Conservation (phyloP, 208 protist species). For the Wallacemonas collosoma region DNA sequence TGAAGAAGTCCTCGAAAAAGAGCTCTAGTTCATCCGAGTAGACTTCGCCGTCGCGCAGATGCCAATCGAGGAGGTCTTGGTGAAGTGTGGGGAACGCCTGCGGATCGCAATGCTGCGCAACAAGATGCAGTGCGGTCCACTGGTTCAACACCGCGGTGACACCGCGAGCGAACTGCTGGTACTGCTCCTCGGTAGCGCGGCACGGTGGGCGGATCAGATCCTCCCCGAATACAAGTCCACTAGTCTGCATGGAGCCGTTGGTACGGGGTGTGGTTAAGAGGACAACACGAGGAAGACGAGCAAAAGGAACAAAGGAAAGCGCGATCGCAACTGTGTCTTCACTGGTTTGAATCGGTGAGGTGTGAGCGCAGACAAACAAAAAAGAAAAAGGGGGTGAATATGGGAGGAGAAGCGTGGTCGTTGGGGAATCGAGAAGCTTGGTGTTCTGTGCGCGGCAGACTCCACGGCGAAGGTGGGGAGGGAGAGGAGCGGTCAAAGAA, state of each 20-base stretch:
- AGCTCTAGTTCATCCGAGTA: slow-evolving; percentile 85
- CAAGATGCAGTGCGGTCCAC: slow-evolving; percentile 86
- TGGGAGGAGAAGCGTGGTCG: too few species aligned
- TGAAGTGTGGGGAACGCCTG: slow-evolving; percentile 56
- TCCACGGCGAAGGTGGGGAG: too few species aligned
- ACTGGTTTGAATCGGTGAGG: too few species aligned
- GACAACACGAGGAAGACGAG: too few species aligned
- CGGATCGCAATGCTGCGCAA: slow-evolving; percentile 72
- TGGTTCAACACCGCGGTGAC: slow-evolving; percentile 78
- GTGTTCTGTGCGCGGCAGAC: too few species aligned
- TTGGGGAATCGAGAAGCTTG: too few species aligned
- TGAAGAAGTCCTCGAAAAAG: slow-evolving; percentile 90
- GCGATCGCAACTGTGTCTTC: too few species aligned
- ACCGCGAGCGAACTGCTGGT: slow-evolving; percentile 60
- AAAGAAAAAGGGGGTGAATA: too few species aligned
- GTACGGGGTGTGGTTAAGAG: too few species aligned
- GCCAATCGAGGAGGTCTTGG: slow-evolving; percentile 69
- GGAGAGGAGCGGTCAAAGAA: too few species aligned
- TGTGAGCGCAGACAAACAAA: too few species aligned
- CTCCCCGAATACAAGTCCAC: slow-evolving; percentile 4
- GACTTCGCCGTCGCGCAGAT: slow-evolving; percentile 71
- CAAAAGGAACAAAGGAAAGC: too few species aligned
- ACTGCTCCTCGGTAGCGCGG: slow-evolving; percentile 69
- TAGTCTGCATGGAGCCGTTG: slow-evolving; percentile 2
- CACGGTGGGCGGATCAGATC: slow-evolving; percentile 24